Conservation (phyloP, 768 basidiomycete genomes). For the Cubamyces sp. region DNA sequence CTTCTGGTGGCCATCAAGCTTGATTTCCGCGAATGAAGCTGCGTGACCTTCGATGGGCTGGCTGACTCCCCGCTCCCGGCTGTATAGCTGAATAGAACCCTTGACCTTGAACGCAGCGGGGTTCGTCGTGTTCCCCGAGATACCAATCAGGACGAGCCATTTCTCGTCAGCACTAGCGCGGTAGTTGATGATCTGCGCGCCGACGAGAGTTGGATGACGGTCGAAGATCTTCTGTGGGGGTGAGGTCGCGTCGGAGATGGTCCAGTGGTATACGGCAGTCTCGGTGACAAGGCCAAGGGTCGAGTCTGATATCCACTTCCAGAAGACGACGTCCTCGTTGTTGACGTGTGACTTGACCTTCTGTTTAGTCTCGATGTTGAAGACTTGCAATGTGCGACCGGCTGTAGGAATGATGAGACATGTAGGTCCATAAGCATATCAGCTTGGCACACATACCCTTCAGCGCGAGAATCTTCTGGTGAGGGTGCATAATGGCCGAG, state of each 20-base stretch:
- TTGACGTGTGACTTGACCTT: slow-evolving; percentile 96
- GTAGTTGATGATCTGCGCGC: slow-evolving; percentile 98
- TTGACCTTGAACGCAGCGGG: slow-evolving; percentile 98
- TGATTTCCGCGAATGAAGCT: slow-evolving; percentile 91
- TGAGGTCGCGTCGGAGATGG: slow-evolving; percentile 72
- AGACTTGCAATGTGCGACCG: slow-evolving; percentile 92
- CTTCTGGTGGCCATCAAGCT: slow-evolving; percentile 84
- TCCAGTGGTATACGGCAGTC: slow-evolving; percentile 91
- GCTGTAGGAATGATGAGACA: slow-evolving; percentile 51
- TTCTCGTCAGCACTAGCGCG: slow-evolving; percentile 91
- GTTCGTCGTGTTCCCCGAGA: slow-evolving; percentile 89
- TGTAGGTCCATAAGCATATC: neutral
- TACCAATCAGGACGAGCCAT: slow-evolving; percentile 97
- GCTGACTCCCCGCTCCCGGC: slow-evolving; percentile 87
- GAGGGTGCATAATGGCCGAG: slow-evolving; percentile 97
- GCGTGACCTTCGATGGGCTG: slow-evolving; percentile 99
- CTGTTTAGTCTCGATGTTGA: slow-evolving; percentile 96
- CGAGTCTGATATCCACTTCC: slow-evolving; percentile 96
- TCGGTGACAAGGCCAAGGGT: slow-evolving; percentile 97
- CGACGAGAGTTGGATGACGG: slow-evolving; percentile 90
- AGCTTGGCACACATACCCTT: slow-evolving; percentile 60
- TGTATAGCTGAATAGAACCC: slow-evolving; percentile 97
- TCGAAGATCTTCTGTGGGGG: slow-evolving; percentile 94
- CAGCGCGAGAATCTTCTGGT: slow-evolving; percentile 94
- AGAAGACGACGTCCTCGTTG: slow-evolving; percentile 94